Conservation (phyloP, 176 grass and related monocot species). For the Carex kokanica region DNA sequence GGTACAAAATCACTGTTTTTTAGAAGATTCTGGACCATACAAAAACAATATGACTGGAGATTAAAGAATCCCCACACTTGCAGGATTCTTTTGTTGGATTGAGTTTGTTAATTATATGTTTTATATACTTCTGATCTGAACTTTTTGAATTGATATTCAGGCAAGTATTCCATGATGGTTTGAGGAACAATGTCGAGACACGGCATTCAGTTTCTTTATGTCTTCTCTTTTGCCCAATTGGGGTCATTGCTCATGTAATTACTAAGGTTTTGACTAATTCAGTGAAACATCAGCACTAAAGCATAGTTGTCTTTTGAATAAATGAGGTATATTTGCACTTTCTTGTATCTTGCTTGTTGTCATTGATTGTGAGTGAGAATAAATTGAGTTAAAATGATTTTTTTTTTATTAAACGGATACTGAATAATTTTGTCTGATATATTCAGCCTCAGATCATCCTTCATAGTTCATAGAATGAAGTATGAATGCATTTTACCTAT, state of each 20-base stretch:
- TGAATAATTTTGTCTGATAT: neutral
- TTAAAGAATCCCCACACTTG: too few relatives aligned
- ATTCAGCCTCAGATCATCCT: neutral
- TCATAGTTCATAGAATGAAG: too few relatives aligned
- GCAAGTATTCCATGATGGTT: constrained; percentile 88
- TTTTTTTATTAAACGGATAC: neutral
- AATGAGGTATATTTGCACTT: constrained; percentile 19
- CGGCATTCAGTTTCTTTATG: constrained; percentile 83
- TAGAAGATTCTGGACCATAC: too few relatives aligned
- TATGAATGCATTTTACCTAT: neutral
- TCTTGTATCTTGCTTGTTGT: constrained; percentile 5
- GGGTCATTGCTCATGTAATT: constrained; percentile 55
- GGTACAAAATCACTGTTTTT: too few relatives aligned
- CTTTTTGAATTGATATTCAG: constrained; percentile 38
- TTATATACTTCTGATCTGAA: neutral
- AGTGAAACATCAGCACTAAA: constrained; percentile 26
- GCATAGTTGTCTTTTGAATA: neutral
- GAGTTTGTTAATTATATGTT: neutral
- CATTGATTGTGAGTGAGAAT: constrained; percentile 20
- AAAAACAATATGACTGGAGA: neutral
- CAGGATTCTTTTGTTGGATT: neutral
- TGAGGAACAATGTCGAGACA: constrained; percentile 83
- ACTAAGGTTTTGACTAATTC: constrained; percentile 51
- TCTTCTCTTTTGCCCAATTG: constrained; percentile 86
- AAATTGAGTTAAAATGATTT: neutral